Percentiles rank a stretch among this genome's conserved stretches.
Conservation (phyloP, 1,284 basidiomycete genomes). For the Apiotrichum mycotoxinovorans region DNA sequence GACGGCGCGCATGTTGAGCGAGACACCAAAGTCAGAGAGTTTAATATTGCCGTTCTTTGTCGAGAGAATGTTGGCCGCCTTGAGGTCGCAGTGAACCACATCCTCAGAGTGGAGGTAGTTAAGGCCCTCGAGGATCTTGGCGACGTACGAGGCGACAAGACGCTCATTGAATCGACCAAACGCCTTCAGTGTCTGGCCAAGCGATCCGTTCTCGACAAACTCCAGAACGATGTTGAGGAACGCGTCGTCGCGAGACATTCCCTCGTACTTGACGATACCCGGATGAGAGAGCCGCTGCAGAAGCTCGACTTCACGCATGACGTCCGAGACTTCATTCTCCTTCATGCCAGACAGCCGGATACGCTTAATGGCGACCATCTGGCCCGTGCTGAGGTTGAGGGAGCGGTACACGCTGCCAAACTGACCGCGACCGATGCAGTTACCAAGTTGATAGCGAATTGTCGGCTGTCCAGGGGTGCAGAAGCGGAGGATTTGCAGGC, state of each 20-base stretch:
- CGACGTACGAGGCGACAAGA: conserved; percentile 82
- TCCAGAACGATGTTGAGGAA: conserved; percentile 87
- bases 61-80: conserved; percentile 71
- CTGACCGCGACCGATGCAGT: conserved; percentile 92
- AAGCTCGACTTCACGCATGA: conserved; percentile 87
- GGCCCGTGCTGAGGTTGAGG: conserved; percentile 82
- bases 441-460: conserved; percentile 85
- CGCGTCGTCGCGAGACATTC: conserved; percentile 83
- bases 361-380: conserved; percentile 92
- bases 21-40: conserved; percentile 58
- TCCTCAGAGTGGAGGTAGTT: conserved; percentile 92
- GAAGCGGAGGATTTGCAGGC: conserved; percentile 72
- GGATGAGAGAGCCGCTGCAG: conserved; percentile 84
- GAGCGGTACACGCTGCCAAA: conserved; percentile 94
- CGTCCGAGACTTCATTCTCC: conserved; percentile 75
- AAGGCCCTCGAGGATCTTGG: conserved; percentile 91
- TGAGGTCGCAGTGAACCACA: conserved; percentile 97
- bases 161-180: conserved; percentile 88
- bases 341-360: conserved; percentile 80
- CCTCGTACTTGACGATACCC: conserved; percentile 89
- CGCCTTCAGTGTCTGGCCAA: conserved; percentile 82
- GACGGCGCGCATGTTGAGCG: conserved; percentile 53
- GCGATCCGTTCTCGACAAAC: conserved; percentile 91
- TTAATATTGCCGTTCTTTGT: conserved; percentile 57
- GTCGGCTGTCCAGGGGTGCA: conserved; percentile 69